Base-by-base conservation (phyloP, 1,284 basidiomycete genomes). In the Tylopilus sp. region DNA sequence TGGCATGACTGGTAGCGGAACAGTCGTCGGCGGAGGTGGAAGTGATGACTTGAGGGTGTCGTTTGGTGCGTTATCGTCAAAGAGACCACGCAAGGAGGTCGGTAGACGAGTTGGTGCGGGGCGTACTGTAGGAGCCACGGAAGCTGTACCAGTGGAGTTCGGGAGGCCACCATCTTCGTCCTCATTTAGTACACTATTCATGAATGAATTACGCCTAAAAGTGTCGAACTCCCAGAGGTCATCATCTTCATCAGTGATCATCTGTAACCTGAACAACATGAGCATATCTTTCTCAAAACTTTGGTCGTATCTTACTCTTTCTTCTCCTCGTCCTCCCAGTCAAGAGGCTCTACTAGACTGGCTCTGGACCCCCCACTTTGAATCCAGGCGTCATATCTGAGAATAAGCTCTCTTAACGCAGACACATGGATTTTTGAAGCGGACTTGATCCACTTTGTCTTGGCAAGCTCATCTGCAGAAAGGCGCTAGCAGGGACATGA, bases 361-460 rank as follows among this genome's bases (percentile, higher is more conserved):
- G 83, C 83, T 41, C 93, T 78, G 45, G 85, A 83, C 2, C 89
- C 91, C 1, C 88, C 90, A 46, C 80, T 80, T 61, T 91, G 83
- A 44, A 88, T 74, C 89, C 90, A 91, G 0, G 75, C 70, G 49
- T 85, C 80, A 61, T 88, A 88, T 29, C 85, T 82, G 26, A 80
- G 71, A 43, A 97, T 80, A 37, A 98, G 77, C 53, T 98, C 95
- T 60, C 85, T 87, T n/a, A 99, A 73, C 9, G 82, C 70, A 0
- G 83, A 76, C 8, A 91, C 71, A 0, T 84, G 80, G 4, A 80
- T 73, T 72, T 90, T 95, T 30, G 81, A 72, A 20, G 82, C 70
- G 12, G 80, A 75, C 63, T 89, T 93, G 60, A 98, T 94, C 94
- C 95, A 99, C 62, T 91, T 95, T n/a, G 82, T 81, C 69, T 90